Evolutionary conservation across 352 stramenopile genomes (phyloP).

Genomic region (Phytopythium litorale): DNA sequence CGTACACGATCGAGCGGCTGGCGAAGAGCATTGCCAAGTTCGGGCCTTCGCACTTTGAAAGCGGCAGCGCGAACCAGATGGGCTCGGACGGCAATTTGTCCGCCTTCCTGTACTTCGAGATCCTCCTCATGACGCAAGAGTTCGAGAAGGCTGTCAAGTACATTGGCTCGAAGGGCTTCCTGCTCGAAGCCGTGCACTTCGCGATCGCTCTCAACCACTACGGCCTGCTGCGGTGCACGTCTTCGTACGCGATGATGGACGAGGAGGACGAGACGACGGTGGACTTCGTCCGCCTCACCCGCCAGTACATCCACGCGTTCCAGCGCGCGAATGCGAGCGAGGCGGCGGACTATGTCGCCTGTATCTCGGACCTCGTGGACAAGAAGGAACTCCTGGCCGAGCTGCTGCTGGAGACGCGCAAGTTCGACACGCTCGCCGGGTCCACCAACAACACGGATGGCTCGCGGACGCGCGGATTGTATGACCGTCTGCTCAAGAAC

Average conservation of each 20-base stretch:
- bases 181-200: conserved; percentile 80
- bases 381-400: conserved; percentile 75
- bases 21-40: conserved; percentile 78
- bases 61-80: conserved; percentile 17
- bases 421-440: conserved; percentile 75
- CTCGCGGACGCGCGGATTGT: conserved; percentile 70
- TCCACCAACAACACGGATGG: conserved; percentile 82
- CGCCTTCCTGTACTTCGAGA: conserved; percentile 77
- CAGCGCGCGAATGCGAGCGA: conserved; percentile 72
- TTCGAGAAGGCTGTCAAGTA: conserved; percentile 84
- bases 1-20: conserved; percentile 59
- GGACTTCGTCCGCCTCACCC: conserved; percentile 71
- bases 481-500: conserved; percentile 71
- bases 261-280: conserved; percentile 63
- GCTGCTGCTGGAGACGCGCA: conserved; percentile 74
- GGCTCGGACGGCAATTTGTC: conserved; percentile 35
- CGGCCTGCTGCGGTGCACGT: conserved; percentile 54
- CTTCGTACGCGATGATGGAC: conserved; percentile 32
- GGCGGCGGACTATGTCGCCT: conserved; percentile 79
- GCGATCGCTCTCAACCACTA: conserved; percentile 79
- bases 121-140: conserved; percentile 73
- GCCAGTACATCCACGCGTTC: conserved; percentile 83
- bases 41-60: conserved; percentile 68
- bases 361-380: conserved; percentile 48
- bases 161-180: conserved; percentile 66